Evolutionary conservation across 768 basidiomycete genomes (phyloP), one percentile per base, ranked within the genome.

Genomic region (Pholiota conissans): DNA sequence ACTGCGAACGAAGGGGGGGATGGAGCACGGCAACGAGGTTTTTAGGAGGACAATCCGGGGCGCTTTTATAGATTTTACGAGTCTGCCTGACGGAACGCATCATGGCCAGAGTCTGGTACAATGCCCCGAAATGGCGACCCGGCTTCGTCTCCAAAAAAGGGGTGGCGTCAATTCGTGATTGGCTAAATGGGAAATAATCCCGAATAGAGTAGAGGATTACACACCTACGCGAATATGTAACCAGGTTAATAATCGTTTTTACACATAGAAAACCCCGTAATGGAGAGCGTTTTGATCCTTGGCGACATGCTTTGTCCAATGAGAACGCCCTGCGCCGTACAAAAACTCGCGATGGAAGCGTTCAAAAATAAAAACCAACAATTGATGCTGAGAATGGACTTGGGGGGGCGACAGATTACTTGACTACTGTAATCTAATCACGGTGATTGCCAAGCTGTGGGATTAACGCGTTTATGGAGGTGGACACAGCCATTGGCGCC

Each of bases 401-500:
- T 1, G 11, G n/a, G 22, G 24, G 35, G 30, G 18, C 27, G 16
- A 32, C 13, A 49, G 52, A 57, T 60, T 32, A 51, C 28, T 46
- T 9, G 20, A 14, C 3, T 45, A n/a, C n/a, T 14, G 49, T 61
- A 61, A 69, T 68, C 64, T 67, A 68, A 69, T 69, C 66, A 20
- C 64, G 64, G 59, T 56, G 58, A 63, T 67, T 65, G 62, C 67
- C 62, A 58, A 53, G 47, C 35, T 9, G 34, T 32, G n/a, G 24
- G 47, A 32, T 40, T 37, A 32, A 40, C n/a, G 42, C 42, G 7
- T 55, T 22, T 57, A 59, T 58, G 59, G 57, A 58, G 52, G 53
- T 37, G 30, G 29, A 49, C 35, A 53, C 58, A 58, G 58, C 49
- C 39, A 34, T 53, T 42, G 18, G 39, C 46, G 49, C 59, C 57